Conservation (phyloP, 2,329 filamentous ascomycete genomes). For the Neonectria hederae region DNA sequence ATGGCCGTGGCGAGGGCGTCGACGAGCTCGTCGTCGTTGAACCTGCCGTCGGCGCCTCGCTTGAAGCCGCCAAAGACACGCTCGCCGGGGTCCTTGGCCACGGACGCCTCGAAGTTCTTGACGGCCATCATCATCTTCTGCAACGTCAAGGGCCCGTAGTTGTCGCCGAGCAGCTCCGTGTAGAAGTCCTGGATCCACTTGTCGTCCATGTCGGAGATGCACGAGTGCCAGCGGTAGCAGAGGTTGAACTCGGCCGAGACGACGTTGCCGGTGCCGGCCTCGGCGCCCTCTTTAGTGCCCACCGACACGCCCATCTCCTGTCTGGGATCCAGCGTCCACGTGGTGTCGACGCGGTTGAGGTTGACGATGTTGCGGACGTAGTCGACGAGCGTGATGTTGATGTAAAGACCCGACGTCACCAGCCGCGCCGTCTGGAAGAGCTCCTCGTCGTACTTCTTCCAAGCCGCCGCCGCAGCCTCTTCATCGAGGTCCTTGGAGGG, state of each 20-base stretch:
- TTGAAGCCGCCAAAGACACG: conserved; percentile 74
- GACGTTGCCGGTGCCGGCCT: conserved; percentile 80
- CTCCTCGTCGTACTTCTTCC: conserved; percentile 79
- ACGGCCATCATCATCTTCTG: conserved; percentile 71
- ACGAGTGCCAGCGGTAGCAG: conserved; percentile 87
- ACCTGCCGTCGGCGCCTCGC: conserved; percentile 72
- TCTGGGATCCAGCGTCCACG: conserved; percentile 84
- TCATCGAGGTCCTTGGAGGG: conserved; percentile 61
- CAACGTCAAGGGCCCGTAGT: conserved; percentile 65
- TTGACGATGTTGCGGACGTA: conserved; percentile 84
- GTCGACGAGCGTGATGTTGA: conserved; percentile 81
- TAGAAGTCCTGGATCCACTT: conserved; percentile 81
- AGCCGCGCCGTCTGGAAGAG: conserved; percentile 81
- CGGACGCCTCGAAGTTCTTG: conserved; percentile 66
- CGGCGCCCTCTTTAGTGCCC: conserved; percentile 65
- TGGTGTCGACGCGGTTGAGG: conserved; percentile 66
- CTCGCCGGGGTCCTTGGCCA: conserved; percentile 73
- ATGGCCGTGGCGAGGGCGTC: conserved; percentile 73
- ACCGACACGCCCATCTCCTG: conserved; percentile 69
- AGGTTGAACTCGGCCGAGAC: conserved; percentile 91
- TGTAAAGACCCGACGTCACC: conserved; percentile 79
- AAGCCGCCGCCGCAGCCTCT: conserved; percentile 61
- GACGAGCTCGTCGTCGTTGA: conserved; percentile 80
- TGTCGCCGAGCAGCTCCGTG: conserved; percentile 63
- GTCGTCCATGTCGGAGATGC: conserved; percentile 78